Conservation (phyloP, 1,284 basidiomycete genomes). For the Cryptococcus wingfieldii region DNA sequence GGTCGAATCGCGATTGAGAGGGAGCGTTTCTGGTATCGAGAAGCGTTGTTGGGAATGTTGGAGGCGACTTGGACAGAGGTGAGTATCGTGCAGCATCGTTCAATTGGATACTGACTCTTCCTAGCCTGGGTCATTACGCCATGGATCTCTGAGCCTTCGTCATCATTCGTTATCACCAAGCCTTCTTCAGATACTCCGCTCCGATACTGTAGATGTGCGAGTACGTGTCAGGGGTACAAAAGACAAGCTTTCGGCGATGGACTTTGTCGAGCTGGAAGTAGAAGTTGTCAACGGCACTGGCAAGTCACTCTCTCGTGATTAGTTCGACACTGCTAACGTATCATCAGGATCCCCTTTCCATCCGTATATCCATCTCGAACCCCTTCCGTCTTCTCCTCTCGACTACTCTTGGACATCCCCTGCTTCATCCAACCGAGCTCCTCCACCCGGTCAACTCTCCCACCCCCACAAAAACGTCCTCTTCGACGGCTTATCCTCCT, state of each 20-base stretch:
- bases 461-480: slow-evolving; percentile 63
- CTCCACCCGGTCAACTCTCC: neutral
- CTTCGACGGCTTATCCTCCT: slow-evolving; percentile 61
- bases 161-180: slow-evolving; percentile 67
- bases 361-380: slow-evolving; percentile 38
- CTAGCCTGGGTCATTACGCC: slow-evolving; percentile 68
- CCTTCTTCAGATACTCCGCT: slow-evolving; percentile 69
- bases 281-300: slow-evolving; percentile 58
- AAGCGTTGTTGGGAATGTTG: slow-evolving; percentile 69
- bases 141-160: slow-evolving; percentile 69
- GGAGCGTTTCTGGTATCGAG: slow-evolving; percentile 90
- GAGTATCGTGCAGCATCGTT: slow-evolving; percentile 14
- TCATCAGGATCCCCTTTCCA: slow-evolving; percentile 22
- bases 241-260: slow-evolving; percentile 54
- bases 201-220: slow-evolving; percentile 59
- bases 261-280: slow-evolving; percentile 53
- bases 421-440: neutral
- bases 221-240: slow-evolving; percentile 35
- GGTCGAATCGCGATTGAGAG: slow-evolving; percentile 61
- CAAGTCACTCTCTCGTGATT: slow-evolving; percentile 7
- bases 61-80: slow-evolving; percentile 79
- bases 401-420: slow-evolving; percentile 26
- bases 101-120: neutral
- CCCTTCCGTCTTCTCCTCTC: slow-evolving; percentile 27
- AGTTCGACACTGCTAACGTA: neutral